phyloP scores from a whole-genome alignment of 163 green algal genomes.

The Picocystis sp. region DNA sequence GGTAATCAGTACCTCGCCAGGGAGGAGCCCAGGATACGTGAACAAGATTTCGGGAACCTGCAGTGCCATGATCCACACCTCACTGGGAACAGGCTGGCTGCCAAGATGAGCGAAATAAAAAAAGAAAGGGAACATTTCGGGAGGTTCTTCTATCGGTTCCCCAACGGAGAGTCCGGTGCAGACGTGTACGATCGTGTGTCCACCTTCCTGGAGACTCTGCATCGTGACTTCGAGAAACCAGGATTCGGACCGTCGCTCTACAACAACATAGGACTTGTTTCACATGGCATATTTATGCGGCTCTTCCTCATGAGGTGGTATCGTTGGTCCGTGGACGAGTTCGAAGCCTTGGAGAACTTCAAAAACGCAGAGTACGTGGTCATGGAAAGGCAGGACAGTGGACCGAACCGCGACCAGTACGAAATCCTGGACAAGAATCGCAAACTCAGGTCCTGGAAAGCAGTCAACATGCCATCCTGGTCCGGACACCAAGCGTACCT shows the following conservation, averaged over 20 bases:
- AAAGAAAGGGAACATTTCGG: background rate
- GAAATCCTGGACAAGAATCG: no score
- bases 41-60: slow-evolving; percentile 6
- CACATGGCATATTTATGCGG: slow-evolving; percentile 3
- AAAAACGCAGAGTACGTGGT: background rate
- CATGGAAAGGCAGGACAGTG: no score
- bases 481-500: no score
- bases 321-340: slow-evolving; percentile 6
- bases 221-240: slow-evolving; percentile 1
- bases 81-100: no score
- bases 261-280: background rate
- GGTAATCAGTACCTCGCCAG: slow-evolving; percentile 1
- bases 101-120: slow-evolving; percentile 4
- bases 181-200: slow-evolving; percentile 11
- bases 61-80: background rate
- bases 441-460: no score
- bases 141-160: slow-evolving; percentile 10
- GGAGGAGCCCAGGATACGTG: background rate
- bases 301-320: slow-evolving; percentile 10
- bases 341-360: slow-evolving; percentile 4
- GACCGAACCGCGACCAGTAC: no score
- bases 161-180: slow-evolving; percentile 6
- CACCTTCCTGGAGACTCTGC: slow-evolving; percentile 4
- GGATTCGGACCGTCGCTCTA: slow-evolving; percentile 1
- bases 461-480: no score